Evolutionary conservation across 73 alveolate species (phyloP).

Genomic region (Paramecium bursaria): DNA sequence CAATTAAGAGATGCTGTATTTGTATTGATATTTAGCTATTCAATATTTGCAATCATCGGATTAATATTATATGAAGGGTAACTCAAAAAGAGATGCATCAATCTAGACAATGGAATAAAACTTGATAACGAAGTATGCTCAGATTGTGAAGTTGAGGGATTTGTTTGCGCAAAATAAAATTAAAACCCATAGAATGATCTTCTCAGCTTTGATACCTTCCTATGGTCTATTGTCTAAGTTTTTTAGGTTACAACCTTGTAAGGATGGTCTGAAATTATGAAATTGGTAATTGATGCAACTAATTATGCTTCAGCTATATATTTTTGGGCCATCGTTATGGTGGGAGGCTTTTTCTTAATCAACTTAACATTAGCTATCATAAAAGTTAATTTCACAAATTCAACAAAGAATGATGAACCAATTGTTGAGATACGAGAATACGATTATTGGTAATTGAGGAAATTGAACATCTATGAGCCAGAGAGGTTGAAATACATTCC

Average conservation of each 20-base stretch:
- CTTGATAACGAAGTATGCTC: neutral
- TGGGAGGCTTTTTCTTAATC: slow-evolving; percentile 72
- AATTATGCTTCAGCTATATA: slow-evolving; percentile 62
- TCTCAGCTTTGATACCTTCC: slow-evolving; percentile 62
- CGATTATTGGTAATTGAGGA: slow-evolving; percentile 42
- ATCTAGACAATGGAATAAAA: slow-evolving; percentile 5
- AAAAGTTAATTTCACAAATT: slow-evolving; percentile 73
- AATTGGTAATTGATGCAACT: neutral
- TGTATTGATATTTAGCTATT: slow-evolving; percentile 38
- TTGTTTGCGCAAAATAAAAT: slow-evolving; percentile 43
- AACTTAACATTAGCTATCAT: slow-evolving; percentile 78
- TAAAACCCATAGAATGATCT: slow-evolving; percentile 46
- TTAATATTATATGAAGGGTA: neutral
- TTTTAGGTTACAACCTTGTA: slow-evolving; percentile 34
- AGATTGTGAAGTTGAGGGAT: neutral
- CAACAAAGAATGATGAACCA: no score
- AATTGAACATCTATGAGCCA: slow-evolving; percentile 35
- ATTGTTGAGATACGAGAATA: neutral
- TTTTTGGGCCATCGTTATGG: slow-evolving; percentile 31
- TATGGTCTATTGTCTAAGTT: slow-evolving; percentile 65
- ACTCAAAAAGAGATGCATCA: slow-evolving; percentile 14
- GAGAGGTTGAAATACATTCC: no score
- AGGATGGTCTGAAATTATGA: slow-evolving; percentile 63
- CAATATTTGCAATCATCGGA: slow-evolving; percentile 42
- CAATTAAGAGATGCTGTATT: slow-evolving; percentile 22